A percentile compares a stretch with the other conserved stretches of the same genome.
These are phyloP conservation scores for Musa schizocarpa DNA, from an alignment of 176 grass and related monocot species.

Conservation along the genomic window DNA sequence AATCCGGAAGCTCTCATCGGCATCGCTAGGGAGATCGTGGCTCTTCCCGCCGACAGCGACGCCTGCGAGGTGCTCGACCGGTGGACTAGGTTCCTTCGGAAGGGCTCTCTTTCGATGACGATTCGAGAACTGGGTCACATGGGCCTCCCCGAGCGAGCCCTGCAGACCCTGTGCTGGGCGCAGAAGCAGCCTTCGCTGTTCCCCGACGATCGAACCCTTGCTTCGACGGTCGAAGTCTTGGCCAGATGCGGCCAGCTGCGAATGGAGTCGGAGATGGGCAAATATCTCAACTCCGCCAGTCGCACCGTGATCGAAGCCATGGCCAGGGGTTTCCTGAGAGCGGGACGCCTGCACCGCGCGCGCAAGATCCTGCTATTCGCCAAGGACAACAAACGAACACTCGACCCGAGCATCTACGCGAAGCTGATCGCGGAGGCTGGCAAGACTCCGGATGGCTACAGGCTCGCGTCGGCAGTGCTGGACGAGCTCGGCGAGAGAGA, in stretches of 20 bases:
- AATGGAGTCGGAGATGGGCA: constrained; percentile 33
- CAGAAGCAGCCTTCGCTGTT: constrained; percentile 48
- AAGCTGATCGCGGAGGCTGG: constrained; percentile 60
- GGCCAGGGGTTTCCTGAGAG: constrained; percentile 51
- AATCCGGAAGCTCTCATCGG: constrained; percentile 44
- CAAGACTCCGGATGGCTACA: constrained; percentile 53
- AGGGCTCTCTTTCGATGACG: constrained; percentile 73
- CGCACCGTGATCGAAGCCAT: constrained; percentile 66
- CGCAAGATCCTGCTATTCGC: constrained; percentile 56
- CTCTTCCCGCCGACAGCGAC: constrained; percentile 23
- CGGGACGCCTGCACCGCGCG: constrained; percentile 36
- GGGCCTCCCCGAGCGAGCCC: constrained; percentile 47
- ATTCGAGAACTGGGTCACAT: constrained; percentile 81
- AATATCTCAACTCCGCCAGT: constrained; percentile 49
- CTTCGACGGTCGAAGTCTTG: constrained; percentile 55
- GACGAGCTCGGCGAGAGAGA: constrained; percentile 49
- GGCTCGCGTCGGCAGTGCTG: constrained; percentile 43
- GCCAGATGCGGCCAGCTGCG: constrained; percentile 41
- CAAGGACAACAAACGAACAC: constrained; percentile 41
- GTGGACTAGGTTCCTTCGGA: constrained; percentile 57
- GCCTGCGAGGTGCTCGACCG: constrained; percentile 48
- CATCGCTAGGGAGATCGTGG: constrained; percentile 59
- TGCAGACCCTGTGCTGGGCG: constrained; percentile 71
- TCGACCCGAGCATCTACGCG: constrained; percentile 35
- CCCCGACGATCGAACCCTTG: constrained; percentile 54